Base-by-base conservation (phyloP, 768 basidiomycete species). In the Tulasnella sp. region DNA sequence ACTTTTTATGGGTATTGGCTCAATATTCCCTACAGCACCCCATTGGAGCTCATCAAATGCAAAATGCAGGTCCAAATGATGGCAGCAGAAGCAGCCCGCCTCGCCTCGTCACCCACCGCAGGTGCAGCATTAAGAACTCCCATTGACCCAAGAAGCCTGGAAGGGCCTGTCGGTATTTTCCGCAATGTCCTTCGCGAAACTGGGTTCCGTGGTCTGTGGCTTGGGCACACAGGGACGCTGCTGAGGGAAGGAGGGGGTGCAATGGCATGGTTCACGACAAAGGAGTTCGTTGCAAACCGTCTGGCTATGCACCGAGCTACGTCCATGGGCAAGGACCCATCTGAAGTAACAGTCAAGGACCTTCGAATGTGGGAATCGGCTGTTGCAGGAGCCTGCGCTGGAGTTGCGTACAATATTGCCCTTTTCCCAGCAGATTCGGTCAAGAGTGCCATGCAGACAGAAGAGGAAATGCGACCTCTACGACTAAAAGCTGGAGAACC, bases 31-130 rank as follows among this genome's bases (percentile, higher is more conserved):
- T 7, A 2, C 59, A 89, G 87, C 25, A 95, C 91, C 0, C 92
- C 92, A 1, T 81, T 96, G 51, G 92, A 95, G 60, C 80, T 95
- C 43, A 77, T 96, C 53, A 95, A 98, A 67, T 95, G 90, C 69
- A 88, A 89, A 65, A 93, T 96, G 90, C 92, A 95, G 64, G 92
- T 95, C 2, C 90, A 93, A 62, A 82, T 88, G 76, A 77, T 93
- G 19, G 67, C 72, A 16, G 57, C 63, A 3, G 63, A 66, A 58
- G 60, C 58, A 6, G 54, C 58, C 2, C 56, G 60, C 1, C 8
- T 32, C 20, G 53, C 58, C 9, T 45, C 40, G 22, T 33, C 45
- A 9, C 58, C 42, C 35, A 56, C 60, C 44, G 28, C 19, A 33
- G 10, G 37, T 25, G 25, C 59, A 13, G 47, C 64, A 31, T n/a